Evolutionary conservation across 768 basidiomycete species (phyloP), one percentile per base, ranked within the genome.

Genomic region (Podaxis sp.): DNA sequence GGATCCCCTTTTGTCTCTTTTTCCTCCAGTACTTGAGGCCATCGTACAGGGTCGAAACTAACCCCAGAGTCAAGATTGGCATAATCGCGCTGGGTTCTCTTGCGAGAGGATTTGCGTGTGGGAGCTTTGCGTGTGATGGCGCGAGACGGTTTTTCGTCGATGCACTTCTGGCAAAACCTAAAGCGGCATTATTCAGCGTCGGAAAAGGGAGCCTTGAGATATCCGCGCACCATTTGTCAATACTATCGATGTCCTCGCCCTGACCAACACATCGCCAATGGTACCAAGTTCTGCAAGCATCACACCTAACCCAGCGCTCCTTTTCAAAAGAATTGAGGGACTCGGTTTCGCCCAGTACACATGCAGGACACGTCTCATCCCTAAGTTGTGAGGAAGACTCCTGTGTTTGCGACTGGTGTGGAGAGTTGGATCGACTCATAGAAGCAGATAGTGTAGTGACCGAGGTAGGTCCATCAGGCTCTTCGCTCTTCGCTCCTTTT

Each of bases 231-330:
- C 89, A 93, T 80, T 90, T 93, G 72, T 91, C 90, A 62, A 94
- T 83, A 13, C 79, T 79, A 38, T 86, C 85, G 11, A 88, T 79
- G 64, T 88, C 86, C 41, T 80, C 80, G 13, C 83, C 84, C 49
- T 86, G 82, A 25, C 89, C 88, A 13, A 83, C 89, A 73, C 91
- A 93, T 63, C 83, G 78, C 90, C 91, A 94, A 70, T 93, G 91
- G 71, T 86, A 93, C 91, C 91, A 93, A 33, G 77, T 82, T 74
- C 88, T 88, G 78, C 90, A 93, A 22, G 82, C 81, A 68, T 93
- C 92, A 71, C 93, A 95, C 65, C 86, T 77, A 60, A 94, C 86
- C 93, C 93, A 95, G 68, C 78, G 85, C 65, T 91, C 90, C 71
- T 88, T 88, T 64, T 85, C 82, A 56, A 75, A 78, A 13, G 61